Evolutionary conservation across 176 grass and related monocot species (phyloP).

Genomic region (Oryza glumipatula): DNA sequence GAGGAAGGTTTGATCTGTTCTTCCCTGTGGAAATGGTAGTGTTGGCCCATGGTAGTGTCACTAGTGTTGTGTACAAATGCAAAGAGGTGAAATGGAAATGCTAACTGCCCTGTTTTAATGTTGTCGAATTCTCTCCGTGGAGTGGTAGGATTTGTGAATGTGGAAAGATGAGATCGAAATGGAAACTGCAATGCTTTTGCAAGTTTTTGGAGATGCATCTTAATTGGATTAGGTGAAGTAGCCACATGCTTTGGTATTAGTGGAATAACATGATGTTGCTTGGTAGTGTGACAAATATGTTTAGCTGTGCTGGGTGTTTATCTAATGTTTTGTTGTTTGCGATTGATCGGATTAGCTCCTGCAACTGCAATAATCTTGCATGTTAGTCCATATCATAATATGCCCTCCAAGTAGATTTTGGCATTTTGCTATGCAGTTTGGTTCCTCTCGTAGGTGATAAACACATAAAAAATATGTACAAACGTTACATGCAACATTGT

Average conservation of each 20-base stretch:
- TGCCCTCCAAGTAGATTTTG: neutral
- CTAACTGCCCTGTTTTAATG: constrained; percentile 3
- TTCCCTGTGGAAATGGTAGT: constrained; percentile 27
- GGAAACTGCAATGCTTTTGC: neutral
- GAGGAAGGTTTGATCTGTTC: neutral
- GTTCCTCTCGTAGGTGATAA: neutral
- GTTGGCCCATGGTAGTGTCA: neutral
- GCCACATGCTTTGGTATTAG: neutral
- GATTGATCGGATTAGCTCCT: neutral
- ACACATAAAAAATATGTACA: too few species aligned
- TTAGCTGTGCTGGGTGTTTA: neutral
- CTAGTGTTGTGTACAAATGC: constrained; percentile 17
- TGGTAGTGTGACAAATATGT: too few species aligned
- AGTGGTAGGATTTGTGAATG: constrained; percentile 12
- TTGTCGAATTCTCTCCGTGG: neutral
- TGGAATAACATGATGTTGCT: neutral
- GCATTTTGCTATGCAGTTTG: neutral
- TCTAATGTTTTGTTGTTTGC: neutral
- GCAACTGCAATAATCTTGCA: neutral
- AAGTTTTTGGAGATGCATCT: neutral
- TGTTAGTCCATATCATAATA: neutral
- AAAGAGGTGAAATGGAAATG: constrained; percentile 13
- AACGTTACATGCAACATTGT: neutral
- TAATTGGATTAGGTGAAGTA: neutral
- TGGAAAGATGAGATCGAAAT: neutral